Percentiles rank a stretch among this genome's conserved stretches.
Evolutionary conservation across 2,329 filamentous ascomycete genomes (phyloP).

Genomic region (Talaromyces funiculosus): DNA sequence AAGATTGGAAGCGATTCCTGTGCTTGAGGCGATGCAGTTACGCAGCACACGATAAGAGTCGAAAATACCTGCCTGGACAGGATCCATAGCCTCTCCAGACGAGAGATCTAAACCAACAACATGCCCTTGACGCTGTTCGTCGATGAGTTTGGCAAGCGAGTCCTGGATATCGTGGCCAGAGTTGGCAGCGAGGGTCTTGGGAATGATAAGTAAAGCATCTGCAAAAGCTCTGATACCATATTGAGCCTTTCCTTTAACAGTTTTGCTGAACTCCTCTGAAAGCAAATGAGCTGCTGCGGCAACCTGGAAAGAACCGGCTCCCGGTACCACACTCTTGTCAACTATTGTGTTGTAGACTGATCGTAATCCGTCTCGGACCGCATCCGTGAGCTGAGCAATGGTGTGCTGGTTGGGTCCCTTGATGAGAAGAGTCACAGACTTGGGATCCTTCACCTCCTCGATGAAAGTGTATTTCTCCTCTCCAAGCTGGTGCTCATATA

Average conservation of each 20-base stretch:
- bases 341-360: slow-evolving; percentile 99
- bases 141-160: slow-evolving; percentile 77
- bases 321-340: slow-evolving; percentile 91
- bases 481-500: slow-evolving; percentile 94
- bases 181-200: slow-evolving; percentile 94
- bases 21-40: slow-evolving; percentile 88
- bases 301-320: slow-evolving; percentile 92
- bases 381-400: slow-evolving; percentile 93
- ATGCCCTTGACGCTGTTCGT: slow-evolving; percentile 78
- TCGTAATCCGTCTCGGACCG: slow-evolving; percentile 86
- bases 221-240: slow-evolving; percentile 93
- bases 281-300: slow-evolving; percentile 82
- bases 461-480: slow-evolving; percentile 99
- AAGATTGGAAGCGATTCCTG: slow-evolving; percentile 91
- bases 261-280: slow-evolving; percentile 79
- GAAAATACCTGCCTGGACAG: slow-evolving; percentile 83
- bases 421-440: slow-evolving; percentile 95
- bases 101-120: slow-evolving; percentile 79
- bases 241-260: slow-evolving; percentile 96
- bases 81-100: slow-evolving; percentile 91
- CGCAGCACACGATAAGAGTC: slow-evolving; percentile 93
- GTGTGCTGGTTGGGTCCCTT: slow-evolving; percentile 97
- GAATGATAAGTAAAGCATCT: slow-evolving; percentile 89
- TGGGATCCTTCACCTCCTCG: slow-evolving; percentile 97
- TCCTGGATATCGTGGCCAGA: slow-evolving; percentile 96